Base-by-base conservation (phyloP, 2,329 filamentous ascomycete genomes). In the Claviceps humidiphila region DNA sequence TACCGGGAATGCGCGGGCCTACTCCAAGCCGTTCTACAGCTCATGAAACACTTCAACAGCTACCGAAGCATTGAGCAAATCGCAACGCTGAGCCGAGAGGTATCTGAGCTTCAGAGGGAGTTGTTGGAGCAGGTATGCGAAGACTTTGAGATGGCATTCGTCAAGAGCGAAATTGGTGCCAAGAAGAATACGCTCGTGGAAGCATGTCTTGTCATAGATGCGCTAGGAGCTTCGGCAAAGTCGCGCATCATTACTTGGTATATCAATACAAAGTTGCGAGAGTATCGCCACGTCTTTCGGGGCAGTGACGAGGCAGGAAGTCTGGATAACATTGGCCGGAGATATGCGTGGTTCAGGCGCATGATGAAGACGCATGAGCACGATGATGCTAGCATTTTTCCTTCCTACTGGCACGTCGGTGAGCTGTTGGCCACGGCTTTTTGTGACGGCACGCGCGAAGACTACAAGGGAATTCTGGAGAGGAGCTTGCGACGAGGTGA, bases 11-110 rank as follows among this genome's bases (percentile, higher is more conserved):
- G 93, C 64, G 90, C 91, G 16, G 89, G 94, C 61, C 75, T 98
- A 54, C 74, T 98, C 53, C 89, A 95, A 71, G 93, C 93, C 9
- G 93, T 98, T 37, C 80, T 98, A 54, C 93, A 98, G 76, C 82
- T 98, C 46, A 96, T 97, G 87, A 87, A 87, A 59, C 90, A 98
- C 70, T 98, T 98, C 77, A 95, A 95, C 71, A 94, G 88, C 68
- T 98, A 97, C 67, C 78, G 93, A 54, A 95, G 89, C 60, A 97
- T 98, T 60, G 91, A 97, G 65, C 93, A 98, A 75, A 97, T 98
- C 64, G 93, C 93, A 30, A 87, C 87, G 0, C 75, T 98, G 57
- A 95, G 89, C 64, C 82, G 89, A 50, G 95, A 94, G 61, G 93
- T 98, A 39, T 85, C 89, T 5, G 93, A 97, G 61, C 76, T 98